A percentile compares a stretch with the other conserved stretches of the same genome.
These are phyloP conservation scores for Colletotrichum salicis DNA, from an alignment of 2,329 filamentous ascomycete species.

Conservation along the genomic window DNA sequence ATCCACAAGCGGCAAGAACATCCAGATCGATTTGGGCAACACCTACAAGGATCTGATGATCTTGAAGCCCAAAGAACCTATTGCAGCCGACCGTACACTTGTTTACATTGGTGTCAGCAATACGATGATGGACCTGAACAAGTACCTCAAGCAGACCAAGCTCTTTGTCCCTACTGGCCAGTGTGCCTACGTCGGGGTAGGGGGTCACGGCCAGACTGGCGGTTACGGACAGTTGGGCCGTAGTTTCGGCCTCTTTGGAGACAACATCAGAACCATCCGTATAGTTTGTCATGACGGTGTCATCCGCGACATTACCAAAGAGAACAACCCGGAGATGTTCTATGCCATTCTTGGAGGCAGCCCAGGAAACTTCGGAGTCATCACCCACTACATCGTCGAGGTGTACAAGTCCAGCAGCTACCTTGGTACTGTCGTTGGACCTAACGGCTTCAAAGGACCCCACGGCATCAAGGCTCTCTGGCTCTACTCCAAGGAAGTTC, in stretches of 20 bases:
- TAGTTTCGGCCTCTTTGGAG: conserved; percentile 64
- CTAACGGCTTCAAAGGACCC: conserved; percentile 45
- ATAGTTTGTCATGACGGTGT: conserved; percentile 59
- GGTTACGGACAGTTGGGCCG: conserved; percentile 59
- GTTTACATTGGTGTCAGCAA: conserved; percentile 54
- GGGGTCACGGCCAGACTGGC: conserved; percentile 59
- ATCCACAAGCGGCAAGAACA: conserved; percentile 55
- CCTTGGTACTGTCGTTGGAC: conserved; percentile 8
- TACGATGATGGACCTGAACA: conserved; percentile 54
- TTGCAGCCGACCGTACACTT: conserved; percentile 47
- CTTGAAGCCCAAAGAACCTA: conserved; percentile 43
- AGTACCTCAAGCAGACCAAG: conserved; percentile 51
- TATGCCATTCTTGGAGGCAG: conserved; percentile 69
- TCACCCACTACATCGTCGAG: conserved; percentile 63
- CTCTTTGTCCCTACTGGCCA: conserved; percentile 59
- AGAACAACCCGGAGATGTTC: conserved; percentile 65
- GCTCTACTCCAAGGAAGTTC: conserved; percentile 50
- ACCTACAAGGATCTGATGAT: conserved; percentile 49
- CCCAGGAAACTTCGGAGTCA: conserved; percentile 66
- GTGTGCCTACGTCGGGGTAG: conserved; percentile 56
- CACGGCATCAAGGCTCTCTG: conserved; percentile 54
- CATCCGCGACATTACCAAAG: conserved; percentile 57
- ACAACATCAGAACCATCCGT: conserved; percentile 60
- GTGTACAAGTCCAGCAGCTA: conserved; percentile 44
- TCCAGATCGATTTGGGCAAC: conserved; percentile 56